phyloP scores from a whole-genome alignment of 768 basidiomycete genomes.

The Suillus cothurnatus region DNA sequence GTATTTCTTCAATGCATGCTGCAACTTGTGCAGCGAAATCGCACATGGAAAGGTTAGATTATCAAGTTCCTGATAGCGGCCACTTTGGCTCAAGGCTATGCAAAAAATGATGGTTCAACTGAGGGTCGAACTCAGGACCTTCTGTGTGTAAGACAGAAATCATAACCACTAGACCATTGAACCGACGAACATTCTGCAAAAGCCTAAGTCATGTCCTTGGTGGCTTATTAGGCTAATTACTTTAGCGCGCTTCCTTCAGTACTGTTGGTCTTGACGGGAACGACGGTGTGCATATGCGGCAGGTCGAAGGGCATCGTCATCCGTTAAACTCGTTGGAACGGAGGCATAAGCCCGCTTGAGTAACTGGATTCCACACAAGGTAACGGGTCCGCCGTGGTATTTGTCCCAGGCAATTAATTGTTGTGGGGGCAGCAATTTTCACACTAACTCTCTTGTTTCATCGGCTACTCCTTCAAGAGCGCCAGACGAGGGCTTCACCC shows the following conservation, averaged over 20 bases:
- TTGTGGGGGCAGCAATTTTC: not conserved
- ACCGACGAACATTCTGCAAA: constrained; percentile 27
- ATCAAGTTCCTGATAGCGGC: too few relatives aligned
- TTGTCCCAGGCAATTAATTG: not conserved
- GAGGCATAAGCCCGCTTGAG: not conserved
- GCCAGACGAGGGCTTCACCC: not conserved
- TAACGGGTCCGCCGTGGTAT: not conserved
- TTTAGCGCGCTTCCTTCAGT: too few relatives aligned
- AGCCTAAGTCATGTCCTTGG: not conserved
- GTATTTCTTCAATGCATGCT: too few relatives aligned
- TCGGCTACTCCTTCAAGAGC: not conserved
- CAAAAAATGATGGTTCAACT: constrained; percentile 45
- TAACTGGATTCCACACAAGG: not conserved
- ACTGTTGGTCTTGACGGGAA: not conserved
- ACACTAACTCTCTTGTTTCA: not conserved
- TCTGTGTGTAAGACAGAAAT: constrained; percentile 53
- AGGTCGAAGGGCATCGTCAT: not conserved
- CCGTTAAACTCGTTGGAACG: not conserved
- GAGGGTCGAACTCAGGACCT: constrained; percentile 43
- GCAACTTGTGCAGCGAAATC: too few relatives aligned
- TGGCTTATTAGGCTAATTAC: too few relatives aligned
- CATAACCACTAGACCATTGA: constrained; percentile 64
- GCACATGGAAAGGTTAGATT: too few relatives aligned
- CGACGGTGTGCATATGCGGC: not conserved
- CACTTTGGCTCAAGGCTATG: too few relatives aligned